phyloP scores from a whole-genome alignment of 2,329 filamentous ascomycete genomes.

The Thielaviopsis euricoi region DNA sequence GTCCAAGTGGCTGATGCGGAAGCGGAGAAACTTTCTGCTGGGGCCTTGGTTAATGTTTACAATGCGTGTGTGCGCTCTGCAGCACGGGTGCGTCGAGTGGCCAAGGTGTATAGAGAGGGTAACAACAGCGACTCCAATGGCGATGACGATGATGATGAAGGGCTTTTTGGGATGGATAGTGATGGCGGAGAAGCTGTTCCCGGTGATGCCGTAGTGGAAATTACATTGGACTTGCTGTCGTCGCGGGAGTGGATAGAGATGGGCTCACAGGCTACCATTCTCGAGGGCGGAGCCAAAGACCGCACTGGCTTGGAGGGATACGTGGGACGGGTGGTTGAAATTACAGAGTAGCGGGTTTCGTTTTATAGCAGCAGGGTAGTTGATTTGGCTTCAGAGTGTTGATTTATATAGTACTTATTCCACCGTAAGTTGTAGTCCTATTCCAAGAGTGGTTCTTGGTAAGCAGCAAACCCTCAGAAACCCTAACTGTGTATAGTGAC shows the following conservation, averaged over 20 bases:
- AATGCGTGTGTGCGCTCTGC: constrained; percentile 73
- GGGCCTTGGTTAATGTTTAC: constrained; percentile 65
- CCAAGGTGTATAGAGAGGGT: constrained; percentile 13
- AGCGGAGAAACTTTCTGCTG: constrained; percentile 45
- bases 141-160: constrained; percentile 7
- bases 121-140: background rate
- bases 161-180: constrained; percentile 9
- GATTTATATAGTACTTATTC: background rate
- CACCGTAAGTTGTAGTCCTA: no score
- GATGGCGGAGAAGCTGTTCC: constrained; percentile 15
- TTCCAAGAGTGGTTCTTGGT: no score
- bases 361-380: constrained; percentile 24
- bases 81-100: constrained; percentile 52
- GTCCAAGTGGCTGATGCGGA: constrained; percentile 53
- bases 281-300: constrained; percentile 55
- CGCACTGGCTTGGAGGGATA: constrained; percentile 54
- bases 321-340: constrained; percentile 50
- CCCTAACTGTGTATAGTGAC: background rate
- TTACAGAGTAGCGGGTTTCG: constrained; percentile 28
- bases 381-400: background rate
- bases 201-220: constrained; percentile 23
- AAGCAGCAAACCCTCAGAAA: background rate
- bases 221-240: constrained; percentile 52
- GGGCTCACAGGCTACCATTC: constrained; percentile 51
- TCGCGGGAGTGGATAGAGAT: constrained; percentile 59